Evolutionary conservation across 179 eudicot genomes (phyloP).

Genomic region (Actinidia arguta): DNA sequence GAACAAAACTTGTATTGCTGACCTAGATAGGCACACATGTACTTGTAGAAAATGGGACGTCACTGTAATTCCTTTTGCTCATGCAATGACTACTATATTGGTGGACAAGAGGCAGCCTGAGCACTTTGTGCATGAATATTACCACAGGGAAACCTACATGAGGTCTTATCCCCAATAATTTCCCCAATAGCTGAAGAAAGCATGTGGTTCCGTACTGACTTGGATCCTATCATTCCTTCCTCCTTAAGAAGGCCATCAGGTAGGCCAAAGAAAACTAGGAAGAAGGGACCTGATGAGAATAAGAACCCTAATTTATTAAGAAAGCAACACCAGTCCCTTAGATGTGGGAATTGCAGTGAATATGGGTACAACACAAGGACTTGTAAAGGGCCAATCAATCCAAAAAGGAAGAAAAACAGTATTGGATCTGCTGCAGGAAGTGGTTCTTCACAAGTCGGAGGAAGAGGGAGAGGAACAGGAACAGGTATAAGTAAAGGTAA

Average conservation of each 20-base stretch:
- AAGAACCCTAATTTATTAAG: neutral
- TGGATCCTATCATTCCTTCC: neutral
- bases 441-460: neutral
- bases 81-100: neutral
- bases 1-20: neutral
- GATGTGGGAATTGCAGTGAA: neutral
- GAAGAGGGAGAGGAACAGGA: neutral
- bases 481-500: neutral
- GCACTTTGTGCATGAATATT: neutral
- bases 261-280: neutral
- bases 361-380: neutral
- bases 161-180: neutral
- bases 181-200: neutral
- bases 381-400: neutral
- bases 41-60: conserved; percentile 9
- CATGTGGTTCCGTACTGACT: neutral
- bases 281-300: neutral
- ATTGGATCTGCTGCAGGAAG: neutral
- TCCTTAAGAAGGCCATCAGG: neutral
- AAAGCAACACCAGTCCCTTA: neutral
- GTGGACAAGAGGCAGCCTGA: neutral
- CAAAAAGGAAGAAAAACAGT: neutral
- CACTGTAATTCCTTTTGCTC: neutral
- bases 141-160: neutral
- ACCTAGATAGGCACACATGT: neutral